phyloP scores from a whole-genome alignment of 2,329 filamentous ascomycete species.

The Penicillium sp. region DNA sequence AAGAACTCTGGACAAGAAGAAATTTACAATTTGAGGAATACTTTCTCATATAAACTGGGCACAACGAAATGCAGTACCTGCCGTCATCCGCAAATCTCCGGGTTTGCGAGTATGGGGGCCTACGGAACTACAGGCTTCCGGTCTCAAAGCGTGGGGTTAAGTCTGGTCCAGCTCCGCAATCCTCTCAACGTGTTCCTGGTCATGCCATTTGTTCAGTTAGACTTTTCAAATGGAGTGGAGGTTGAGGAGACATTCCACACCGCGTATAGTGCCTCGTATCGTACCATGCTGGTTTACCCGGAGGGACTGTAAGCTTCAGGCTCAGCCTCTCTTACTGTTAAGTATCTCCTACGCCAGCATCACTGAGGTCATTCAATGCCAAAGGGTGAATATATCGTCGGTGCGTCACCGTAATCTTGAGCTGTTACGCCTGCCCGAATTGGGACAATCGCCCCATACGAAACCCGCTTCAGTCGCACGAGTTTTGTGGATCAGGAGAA shows the following conservation, averaged over 20 bases:
- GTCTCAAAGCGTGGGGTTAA: conserved; percentile 8
- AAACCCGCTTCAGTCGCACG: conserved; percentile 2
- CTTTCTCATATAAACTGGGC: conserved; percentile 4
- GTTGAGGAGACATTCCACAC: not conserved
- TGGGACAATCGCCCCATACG: conserved; percentile 1
- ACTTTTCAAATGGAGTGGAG: conserved; percentile 2
- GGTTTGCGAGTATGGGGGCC: conserved; percentile 16
- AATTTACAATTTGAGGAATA: not conserved
- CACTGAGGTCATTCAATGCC: not conserved
- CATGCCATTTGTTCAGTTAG: conserved; percentile 1
- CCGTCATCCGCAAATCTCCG: conserved; percentile 20
- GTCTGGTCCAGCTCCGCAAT: conserved; percentile 4
- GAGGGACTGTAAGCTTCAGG: not conserved
- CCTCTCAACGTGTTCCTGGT: conserved; percentile 3
- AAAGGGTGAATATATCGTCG: not conserved
- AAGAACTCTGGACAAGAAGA: not conserved
- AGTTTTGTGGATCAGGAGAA: conserved; percentile 12
- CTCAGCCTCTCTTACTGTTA: no score
- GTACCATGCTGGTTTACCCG: not conserved
- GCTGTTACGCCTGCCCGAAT: not conserved
- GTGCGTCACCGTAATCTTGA: not conserved
- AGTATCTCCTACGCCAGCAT: not conserved
- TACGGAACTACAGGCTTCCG: conserved; percentile 8
- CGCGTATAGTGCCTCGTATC: not conserved
- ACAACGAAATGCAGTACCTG: conserved; percentile 1